These are phyloP conservation scores for Heliamphora pulchella DNA, from an alignment of 179 eudicot genomes.

Conservation along the genomic window DNA sequence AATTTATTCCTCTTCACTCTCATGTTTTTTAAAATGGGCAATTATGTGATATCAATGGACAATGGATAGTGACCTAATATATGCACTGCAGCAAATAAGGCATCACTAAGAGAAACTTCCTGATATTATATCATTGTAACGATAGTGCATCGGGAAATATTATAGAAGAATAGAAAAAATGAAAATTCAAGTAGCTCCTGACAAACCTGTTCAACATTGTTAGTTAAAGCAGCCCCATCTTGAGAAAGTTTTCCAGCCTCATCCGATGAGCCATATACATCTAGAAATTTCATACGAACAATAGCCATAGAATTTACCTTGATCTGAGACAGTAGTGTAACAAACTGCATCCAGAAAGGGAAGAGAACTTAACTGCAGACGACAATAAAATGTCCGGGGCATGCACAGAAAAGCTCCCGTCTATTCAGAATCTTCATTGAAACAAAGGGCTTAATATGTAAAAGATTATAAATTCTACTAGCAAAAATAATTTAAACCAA, in stretches of 20 bases:
- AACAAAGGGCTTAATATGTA: not conserved
- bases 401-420: not conserved
- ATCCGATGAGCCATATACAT: slow-evolving; percentile 23
- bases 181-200: slow-evolving; percentile 5
- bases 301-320: slow-evolving; percentile 82
- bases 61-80: not conserved
- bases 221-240: slow-evolving; percentile 34
- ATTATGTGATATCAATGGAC: not conserved
- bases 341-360: slow-evolving; percentile 46
- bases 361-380: not conserved
- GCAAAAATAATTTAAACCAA: not conserved
- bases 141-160: not conserved
- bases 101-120: not conserved
- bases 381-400: not conserved
- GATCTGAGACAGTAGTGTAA: slow-evolving; percentile 67
- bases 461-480: not conserved
- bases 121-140: not conserved
- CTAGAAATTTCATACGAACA: slow-evolving; percentile 56
- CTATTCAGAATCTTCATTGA: not conserved
- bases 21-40: not conserved
- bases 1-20: not conserved
- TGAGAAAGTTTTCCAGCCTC: slow-evolving; percentile 25
- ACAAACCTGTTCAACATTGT: slow-evolving; percentile 65
- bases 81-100: slow-evolving; percentile 7
- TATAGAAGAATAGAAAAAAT: not conserved